phyloP scores from a whole-genome alignment of 345 rosid species.

The Noccaea caerulescens region DNA sequence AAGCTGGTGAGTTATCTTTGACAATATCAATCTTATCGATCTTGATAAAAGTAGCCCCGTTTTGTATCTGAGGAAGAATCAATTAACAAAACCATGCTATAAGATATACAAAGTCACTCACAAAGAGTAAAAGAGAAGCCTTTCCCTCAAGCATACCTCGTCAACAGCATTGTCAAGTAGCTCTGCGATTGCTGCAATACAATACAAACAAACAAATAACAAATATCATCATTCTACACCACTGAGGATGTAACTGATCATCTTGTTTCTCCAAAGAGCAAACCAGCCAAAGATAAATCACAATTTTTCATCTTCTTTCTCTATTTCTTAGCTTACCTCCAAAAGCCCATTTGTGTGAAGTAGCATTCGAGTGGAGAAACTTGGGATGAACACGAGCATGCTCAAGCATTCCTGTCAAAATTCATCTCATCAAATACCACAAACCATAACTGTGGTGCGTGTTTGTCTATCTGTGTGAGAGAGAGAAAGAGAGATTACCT shows the following conservation, averaged over 20 bases:
- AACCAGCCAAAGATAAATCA: background rate
- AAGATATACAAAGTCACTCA: background rate
- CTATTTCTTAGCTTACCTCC: conserved; percentile 60
- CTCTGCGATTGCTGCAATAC: conserved; percentile 92
- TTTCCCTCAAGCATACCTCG: conserved; percentile 58
- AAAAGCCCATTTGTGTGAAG: conserved; percentile 99
- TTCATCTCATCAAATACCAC: conserved; percentile 7
- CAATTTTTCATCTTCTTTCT: background rate
- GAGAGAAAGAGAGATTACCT: conserved; percentile 1
- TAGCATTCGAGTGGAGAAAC: conserved; percentile 97
- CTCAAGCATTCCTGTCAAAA: conserved; percentile 61
- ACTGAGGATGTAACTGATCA: background rate
- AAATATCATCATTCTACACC: background rate
- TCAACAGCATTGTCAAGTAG: conserved; percentile 95
- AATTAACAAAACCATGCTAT: conserved; percentile 30
- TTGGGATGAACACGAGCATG: conserved; percentile 95
- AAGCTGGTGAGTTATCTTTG: conserved; percentile 85
- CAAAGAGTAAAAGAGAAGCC: conserved; percentile 26
- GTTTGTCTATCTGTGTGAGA: background rate
- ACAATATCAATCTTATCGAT: conserved; percentile 72
- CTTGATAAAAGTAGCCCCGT: conserved; percentile 86
- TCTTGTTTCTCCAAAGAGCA: background rate
- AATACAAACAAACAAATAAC: background rate
- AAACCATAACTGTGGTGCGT: background rate
- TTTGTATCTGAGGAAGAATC: conserved; percentile 56